Evolutionary conservation across 768 basidiomycete genomes (phyloP).

Genomic region (Tulasnella sp.): DNA sequence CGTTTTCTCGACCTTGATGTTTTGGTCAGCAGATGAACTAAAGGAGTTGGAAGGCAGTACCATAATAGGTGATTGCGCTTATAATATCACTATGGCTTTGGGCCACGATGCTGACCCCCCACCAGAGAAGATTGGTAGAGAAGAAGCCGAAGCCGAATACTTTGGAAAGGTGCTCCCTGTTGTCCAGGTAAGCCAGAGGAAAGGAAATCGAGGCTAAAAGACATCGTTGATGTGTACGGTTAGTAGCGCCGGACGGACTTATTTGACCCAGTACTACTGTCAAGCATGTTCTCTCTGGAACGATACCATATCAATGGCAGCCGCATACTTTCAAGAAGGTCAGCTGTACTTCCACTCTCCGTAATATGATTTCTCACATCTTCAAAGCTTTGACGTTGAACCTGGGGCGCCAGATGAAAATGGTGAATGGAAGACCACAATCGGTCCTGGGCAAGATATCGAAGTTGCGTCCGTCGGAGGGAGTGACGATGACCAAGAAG

Average conservation of each 20-base stretch:
- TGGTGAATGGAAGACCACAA: constrained; percentile 29
- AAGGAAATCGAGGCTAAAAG: background rate
- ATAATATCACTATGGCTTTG: background rate
- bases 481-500: constrained; percentile 17
- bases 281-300: constrained; percentile 49
- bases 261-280: constrained; percentile 44
- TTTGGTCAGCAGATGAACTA: constrained; percentile 71
- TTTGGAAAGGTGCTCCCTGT: constrained; percentile 54
- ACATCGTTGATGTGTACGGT: too few relatives aligned
- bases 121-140: constrained; percentile 76
- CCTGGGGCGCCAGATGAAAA: constrained; percentile 26
- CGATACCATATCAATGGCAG: constrained; percentile 85
- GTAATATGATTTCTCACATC: too few relatives aligned
- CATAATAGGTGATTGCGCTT: constrained; percentile 51
- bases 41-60: constrained; percentile 68
- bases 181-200: constrained; percentile 40
- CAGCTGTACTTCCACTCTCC: too few relatives aligned
- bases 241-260: constrained; percentile 55
- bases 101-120: background rate
- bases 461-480: constrained; percentile 16
- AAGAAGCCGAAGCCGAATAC: constrained; percentile 69
- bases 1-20: constrained; percentile 84
- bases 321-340: constrained; percentile 78
- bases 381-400: constrained; percentile 83
- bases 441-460: constrained; percentile 2